Conservation (phyloP, 1,139 yeast species). For the Suhomyces wounanorum region DNA sequence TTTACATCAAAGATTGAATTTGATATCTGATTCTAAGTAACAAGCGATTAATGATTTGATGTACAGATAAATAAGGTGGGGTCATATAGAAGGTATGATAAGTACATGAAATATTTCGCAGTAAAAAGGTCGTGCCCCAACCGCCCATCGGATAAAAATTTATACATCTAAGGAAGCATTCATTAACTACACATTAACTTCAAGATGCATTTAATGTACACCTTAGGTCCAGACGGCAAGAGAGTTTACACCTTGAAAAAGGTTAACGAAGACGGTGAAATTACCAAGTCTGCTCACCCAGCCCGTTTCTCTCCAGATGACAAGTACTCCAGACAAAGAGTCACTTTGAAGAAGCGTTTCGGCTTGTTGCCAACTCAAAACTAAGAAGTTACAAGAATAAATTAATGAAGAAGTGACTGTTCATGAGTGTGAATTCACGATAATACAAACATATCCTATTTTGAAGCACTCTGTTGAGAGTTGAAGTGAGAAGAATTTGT, state of each 20-base stretch:
- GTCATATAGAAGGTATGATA: too few relatives aligned
- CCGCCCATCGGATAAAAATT: conserved; percentile 13
- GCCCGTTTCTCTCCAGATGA: conserved; percentile 99
- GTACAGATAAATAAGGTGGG: too few relatives aligned
- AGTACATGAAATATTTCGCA: conserved; percentile 1
- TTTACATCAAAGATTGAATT: too few relatives aligned
- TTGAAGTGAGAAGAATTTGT: neutral
- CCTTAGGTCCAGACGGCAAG: conserved; percentile 90
- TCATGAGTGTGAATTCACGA: neutral
- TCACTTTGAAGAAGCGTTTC: conserved; percentile 93
- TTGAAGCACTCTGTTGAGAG: neutral
- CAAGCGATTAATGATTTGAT: too few relatives aligned
- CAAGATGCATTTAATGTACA: conserved; percentile 98
- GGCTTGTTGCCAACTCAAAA: conserved; percentile 83
- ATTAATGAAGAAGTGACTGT: neutral
- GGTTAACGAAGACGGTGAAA: conserved; percentile 78
- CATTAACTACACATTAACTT: conserved; percentile 1
- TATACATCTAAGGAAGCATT: conserved; percentile 5
- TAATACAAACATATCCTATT: neutral
- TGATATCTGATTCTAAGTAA: too few relatives aligned
- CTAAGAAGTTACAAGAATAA: conserved; percentile 23
- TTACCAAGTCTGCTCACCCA: conserved; percentile 98
- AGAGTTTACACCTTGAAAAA: conserved; percentile 92
- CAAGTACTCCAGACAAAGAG: conserved; percentile 98
- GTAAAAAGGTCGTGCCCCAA: conserved; percentile 8